These are phyloP conservation scores for Colletotrichum sp. DNA, from an alignment of 2,329 filamentous ascomycete species.

Conservation along the genomic window DNA sequence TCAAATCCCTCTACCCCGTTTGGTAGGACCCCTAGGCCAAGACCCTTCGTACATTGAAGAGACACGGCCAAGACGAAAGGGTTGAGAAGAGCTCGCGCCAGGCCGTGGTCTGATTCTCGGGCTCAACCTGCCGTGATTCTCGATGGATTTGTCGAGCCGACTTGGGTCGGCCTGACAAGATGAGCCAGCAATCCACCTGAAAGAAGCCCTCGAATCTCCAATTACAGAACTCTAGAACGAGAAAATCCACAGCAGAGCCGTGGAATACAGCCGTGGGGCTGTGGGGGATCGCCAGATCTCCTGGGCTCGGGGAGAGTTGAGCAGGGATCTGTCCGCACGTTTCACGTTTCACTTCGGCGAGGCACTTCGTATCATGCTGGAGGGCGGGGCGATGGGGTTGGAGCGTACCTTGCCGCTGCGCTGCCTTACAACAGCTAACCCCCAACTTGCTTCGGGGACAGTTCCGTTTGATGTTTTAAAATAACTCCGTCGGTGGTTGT, in stretches of 20 bases:
- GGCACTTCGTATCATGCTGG: constrained; percentile 12
- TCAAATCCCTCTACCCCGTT: not conserved
- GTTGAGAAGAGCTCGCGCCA: not conserved
- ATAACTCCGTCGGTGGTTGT: not conserved
- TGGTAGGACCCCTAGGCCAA: not conserved
- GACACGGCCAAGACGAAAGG: not conserved
- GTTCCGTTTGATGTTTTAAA: constrained; percentile 7
- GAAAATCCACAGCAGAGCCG: not conserved
- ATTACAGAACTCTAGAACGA: not conserved
- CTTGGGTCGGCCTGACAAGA: not conserved
- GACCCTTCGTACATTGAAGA: constrained; percentile 11
- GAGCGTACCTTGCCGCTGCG: not conserved
- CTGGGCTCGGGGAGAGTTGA: constrained; percentile 1
- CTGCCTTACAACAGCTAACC: not conserved
- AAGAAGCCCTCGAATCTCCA: not conserved
- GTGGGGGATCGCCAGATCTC: constrained; percentile 10
- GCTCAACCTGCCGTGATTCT: not conserved
- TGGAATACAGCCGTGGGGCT: not conserved
- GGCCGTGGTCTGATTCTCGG: not conserved
- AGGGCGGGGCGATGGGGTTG: not conserved
- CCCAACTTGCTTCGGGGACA: not conserved
- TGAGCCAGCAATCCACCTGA: not conserved
- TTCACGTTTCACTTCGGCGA: constrained; percentile 20
- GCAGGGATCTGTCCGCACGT: constrained; percentile 19
- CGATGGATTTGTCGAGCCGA: not conserved